Evolutionary conservation across 257 asterid species (phyloP).

Genomic region (Capsicum baccatum): DNA sequence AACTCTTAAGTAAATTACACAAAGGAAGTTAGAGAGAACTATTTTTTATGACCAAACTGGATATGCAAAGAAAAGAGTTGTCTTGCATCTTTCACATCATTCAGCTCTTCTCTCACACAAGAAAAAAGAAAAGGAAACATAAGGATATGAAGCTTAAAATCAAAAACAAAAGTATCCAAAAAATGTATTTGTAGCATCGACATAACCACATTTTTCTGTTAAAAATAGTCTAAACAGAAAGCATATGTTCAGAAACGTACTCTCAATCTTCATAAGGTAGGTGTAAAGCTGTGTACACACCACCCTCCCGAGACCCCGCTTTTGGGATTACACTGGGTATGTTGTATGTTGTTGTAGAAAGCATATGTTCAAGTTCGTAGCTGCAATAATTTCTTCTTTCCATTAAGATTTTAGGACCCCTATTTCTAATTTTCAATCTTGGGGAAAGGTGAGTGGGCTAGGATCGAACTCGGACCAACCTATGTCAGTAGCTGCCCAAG

Average conservation of each 20-base stretch:
- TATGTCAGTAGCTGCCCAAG: not conserved
- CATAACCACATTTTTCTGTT: not conserved
- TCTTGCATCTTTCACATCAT: not conserved
- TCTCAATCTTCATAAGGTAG: not conserved
- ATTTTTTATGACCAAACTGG: slow-evolving; percentile 2
- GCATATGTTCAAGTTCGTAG: not conserved
- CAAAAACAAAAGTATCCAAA: not conserved
- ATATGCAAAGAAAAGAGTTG: not conserved
- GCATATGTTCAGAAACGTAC: not conserved
- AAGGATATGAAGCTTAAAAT: not conserved
- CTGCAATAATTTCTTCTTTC: not conserved
- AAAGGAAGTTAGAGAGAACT: not conserved
- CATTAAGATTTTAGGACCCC: not conserved
- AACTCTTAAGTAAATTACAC: not conserved
- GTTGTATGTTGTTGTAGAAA: not conserved
- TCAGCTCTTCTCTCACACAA: not conserved
- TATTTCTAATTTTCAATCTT: not conserved
- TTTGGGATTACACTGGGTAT: not conserved
- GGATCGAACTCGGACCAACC: not conserved
- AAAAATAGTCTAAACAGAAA: not conserved
- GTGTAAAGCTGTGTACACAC: not conserved
- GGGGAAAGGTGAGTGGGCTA: not conserved
- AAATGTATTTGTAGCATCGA: not conserved
- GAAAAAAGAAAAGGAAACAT: not conserved
- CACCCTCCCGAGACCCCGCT: not conserved